A percentile compares a stretch with the other conserved stretches of the same genome.
Evolutionary conservation across 2,329 filamentous ascomycete genomes (phyloP).

Genomic region (Paecilomyces sp.): DNA sequence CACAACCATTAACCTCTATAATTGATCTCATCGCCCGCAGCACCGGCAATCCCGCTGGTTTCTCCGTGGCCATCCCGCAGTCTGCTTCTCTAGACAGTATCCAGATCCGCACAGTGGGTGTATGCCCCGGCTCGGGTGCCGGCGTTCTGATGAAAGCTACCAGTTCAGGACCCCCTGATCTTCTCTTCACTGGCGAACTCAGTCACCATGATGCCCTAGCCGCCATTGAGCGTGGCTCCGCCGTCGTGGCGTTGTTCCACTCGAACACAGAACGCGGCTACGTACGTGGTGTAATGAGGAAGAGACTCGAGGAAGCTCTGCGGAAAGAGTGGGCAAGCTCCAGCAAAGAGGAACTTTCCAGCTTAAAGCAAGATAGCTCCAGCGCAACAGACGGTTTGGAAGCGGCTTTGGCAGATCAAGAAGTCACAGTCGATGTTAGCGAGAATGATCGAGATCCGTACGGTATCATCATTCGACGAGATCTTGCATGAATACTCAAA

Average conservation of each 20-base stretch:
- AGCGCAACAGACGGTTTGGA: conserved; percentile 26
- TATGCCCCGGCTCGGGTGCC: conserved; percentile 85
- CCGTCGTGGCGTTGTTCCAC: conserved; percentile 81
- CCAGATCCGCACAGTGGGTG: conserved; percentile 62
- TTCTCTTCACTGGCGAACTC: conserved; percentile 88
- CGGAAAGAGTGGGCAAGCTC: conserved; percentile 47
- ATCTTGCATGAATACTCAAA: not conserved
- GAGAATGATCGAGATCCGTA: conserved; percentile 81
- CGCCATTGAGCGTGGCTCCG: conserved; percentile 74
- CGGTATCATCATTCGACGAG: conserved; percentile 53
- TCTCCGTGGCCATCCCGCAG: conserved; percentile 59
- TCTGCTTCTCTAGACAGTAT: conserved; percentile 47
- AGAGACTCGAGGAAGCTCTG: conserved; percentile 56
- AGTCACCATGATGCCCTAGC: conserved; percentile 86
- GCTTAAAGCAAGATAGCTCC: conserved; percentile 18
- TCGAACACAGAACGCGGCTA: conserved; percentile 89
- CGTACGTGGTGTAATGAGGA: conserved; percentile 62
- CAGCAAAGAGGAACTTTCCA: conserved; percentile 34
- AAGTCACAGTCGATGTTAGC: conserved; percentile 65
- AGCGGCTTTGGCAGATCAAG: conserved; percentile 46
- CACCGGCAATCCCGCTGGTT: conserved; percentile 61
- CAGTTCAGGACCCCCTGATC: conserved; percentile 50
- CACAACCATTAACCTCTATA: conserved; percentile 49
- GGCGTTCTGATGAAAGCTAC: conserved; percentile 58
- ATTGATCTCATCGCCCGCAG: conserved; percentile 55